phyloP scores from a whole-genome alignment of 2,329 filamentous ascomycete genomes.

The Coniochaeta sp. region DNA sequence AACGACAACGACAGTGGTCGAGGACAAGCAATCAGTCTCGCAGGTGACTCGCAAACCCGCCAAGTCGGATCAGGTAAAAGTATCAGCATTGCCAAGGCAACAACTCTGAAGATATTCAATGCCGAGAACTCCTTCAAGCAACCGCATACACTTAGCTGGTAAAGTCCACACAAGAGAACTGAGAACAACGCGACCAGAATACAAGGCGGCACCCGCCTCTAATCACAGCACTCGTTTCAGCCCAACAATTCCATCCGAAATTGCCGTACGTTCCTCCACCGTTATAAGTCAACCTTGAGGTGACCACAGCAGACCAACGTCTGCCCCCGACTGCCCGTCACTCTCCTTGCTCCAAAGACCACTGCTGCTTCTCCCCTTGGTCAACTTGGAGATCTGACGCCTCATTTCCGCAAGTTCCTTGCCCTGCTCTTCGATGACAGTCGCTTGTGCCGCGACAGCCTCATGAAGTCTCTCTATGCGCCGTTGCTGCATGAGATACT shows the following conservation, averaged over 20 bases:
- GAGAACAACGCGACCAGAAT: not conserved
- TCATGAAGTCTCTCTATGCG: not conserved
- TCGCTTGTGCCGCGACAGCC: not conserved
- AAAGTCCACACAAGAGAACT: not conserved
- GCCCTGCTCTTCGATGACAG: not conserved
- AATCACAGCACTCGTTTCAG: not conserved
- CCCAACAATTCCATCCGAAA: not conserved
- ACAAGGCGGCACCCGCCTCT: not conserved
- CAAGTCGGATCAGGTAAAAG: too few relatives aligned
- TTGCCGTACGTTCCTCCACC: not conserved
- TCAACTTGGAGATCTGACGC: not conserved
- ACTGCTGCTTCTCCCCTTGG: not conserved
- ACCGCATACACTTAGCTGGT: too few relatives aligned
- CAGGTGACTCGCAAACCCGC: too few relatives aligned
- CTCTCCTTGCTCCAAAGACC: not conserved
- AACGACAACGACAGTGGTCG: too few relatives aligned
- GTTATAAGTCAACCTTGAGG: not conserved
- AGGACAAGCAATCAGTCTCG: too few relatives aligned
- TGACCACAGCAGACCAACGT: not conserved
- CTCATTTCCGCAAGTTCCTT: not conserved
- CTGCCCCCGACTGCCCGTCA: not conserved
- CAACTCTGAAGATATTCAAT: too few relatives aligned
- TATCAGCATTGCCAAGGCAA: too few relatives aligned
- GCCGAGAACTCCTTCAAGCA: too few relatives aligned
- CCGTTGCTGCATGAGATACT: not conserved